These are phyloP conservation scores for Rutstroemia sp. DNA, from an alignment of 2,329 filamentous ascomycete genomes.

Conservation along the genomic window DNA sequence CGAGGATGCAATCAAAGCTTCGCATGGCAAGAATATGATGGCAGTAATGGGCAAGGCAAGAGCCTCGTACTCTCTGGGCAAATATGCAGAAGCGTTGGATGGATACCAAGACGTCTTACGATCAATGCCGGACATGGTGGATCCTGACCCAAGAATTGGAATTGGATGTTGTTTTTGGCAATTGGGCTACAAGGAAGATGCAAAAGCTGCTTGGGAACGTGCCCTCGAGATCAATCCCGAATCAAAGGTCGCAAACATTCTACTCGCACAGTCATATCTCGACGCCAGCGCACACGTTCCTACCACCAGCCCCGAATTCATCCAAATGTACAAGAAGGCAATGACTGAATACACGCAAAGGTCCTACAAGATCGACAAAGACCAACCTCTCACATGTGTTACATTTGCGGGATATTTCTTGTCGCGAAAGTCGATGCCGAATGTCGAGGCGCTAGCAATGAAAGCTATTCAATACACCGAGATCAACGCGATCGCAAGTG, in stretches of 20 bases:
- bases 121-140: conserved; percentile 78
- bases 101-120: conserved; percentile 81
- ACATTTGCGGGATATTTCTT: conserved; percentile 90
- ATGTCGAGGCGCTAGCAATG: conserved; percentile 79
- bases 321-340: conserved; percentile 78
- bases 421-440: conserved; percentile 69
- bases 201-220: conserved; percentile 83
- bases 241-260: conserved; percentile 83
- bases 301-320: conserved; percentile 78
- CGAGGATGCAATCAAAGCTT: conserved; percentile 83
- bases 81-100: conserved; percentile 75
- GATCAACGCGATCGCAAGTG: conserved; percentile 91
- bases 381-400: conserved; percentile 80
- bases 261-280: conserved; percentile 85
- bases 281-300: conserved; percentile 77
- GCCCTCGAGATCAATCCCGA: conserved; percentile 72
- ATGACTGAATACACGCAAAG: conserved; percentile 94
- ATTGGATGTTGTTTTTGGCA: conserved; percentile 98
- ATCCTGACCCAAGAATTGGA: conserved; percentile 91
- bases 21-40: conserved; percentile 82
- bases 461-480: conserved; percentile 95
- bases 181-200: conserved; percentile 87
- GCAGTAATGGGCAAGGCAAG: conserved; percentile 85
- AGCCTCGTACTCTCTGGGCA: conserved; percentile 77
- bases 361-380: conserved; percentile 88